A percentile compares a stretch with the other conserved stretches of the same genome.
Conservation (phyloP, 2,329 filamentous ascomycete genomes). For the Monilinia fructicola region DNA sequence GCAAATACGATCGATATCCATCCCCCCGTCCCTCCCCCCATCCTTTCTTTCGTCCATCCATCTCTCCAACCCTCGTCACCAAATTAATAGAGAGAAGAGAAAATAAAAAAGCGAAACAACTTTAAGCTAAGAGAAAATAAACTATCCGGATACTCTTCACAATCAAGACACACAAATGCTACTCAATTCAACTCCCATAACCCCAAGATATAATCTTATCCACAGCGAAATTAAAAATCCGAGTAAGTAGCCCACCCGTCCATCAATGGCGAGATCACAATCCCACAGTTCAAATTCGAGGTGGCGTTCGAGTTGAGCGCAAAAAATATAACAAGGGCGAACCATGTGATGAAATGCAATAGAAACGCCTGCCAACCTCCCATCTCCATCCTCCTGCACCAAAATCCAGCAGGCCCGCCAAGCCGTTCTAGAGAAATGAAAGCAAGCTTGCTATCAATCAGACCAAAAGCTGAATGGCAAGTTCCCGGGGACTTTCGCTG, state of each 20-base stretch:
- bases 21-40: neutral
- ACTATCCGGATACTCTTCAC: conserved; percentile 15
- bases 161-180: conserved; percentile 17
- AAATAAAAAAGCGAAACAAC: conserved; percentile 20
- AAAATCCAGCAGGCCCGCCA: conserved; percentile 22
- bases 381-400: conserved; percentile 14
- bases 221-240: conserved; percentile 9
- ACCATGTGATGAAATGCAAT: conserved; percentile 18
- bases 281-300: conserved; percentile 4
- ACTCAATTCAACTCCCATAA: conserved; percentile 19
- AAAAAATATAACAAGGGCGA: conserved; percentile 15
- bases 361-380: conserved; percentile 16
- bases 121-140: conserved; percentile 17
- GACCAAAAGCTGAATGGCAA: conserved; percentile 23
- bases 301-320: conserved; percentile 4
- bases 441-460: conserved; percentile 19
- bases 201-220: conserved; percentile 20
- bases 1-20: conserved; percentile 6
- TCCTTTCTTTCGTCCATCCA: neutral
- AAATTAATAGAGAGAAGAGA: conserved; percentile 21
- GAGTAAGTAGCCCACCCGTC: neutral
- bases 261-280: conserved; percentile 10
- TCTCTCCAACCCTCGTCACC: neutral
- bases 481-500: conserved; percentile 16
- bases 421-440: conserved; percentile 20